These are phyloP conservation scores for Hygrocybe punicea DNA, from an alignment of 768 basidiomycete genomes.

Conservation along the genomic window DNA sequence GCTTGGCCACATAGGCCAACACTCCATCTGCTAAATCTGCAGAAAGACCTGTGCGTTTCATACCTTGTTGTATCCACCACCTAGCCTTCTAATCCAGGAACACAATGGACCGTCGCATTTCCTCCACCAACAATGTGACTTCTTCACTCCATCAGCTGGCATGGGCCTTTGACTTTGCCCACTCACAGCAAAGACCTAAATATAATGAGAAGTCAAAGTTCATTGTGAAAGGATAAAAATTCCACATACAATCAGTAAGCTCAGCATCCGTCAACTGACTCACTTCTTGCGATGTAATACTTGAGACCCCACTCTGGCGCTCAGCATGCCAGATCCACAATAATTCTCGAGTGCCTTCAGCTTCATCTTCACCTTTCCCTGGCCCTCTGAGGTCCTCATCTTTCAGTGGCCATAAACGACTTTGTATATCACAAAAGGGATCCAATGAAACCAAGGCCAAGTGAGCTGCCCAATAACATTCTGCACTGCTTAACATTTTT, in stretches of 20 bases:
- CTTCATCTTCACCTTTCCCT: neutral
- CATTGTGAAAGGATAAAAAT: neutral
- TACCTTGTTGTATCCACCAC: conserved; percentile 2
- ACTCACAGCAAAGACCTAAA: neutral
- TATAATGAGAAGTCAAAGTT: too few species aligned
- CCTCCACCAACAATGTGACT: conserved; percentile 1
- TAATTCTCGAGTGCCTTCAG: conserved; percentile 3
- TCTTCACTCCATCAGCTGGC: conserved; percentile 5
- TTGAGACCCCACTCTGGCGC: neutral
- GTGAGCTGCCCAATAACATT: conserved; percentile 4
- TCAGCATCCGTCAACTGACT: neutral
- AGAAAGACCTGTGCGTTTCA: neutral
- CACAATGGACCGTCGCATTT: conserved; percentile 5
- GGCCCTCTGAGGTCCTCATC: conserved; percentile 5
- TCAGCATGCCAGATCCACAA: conserved; percentile 11
- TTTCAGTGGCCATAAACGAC: neutral
- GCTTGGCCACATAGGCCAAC: conserved; percentile 4
- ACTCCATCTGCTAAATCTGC: conserved; percentile 4
- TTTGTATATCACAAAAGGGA: conserved; percentile 2
- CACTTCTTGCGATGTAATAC: neutral
- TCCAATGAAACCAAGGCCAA: conserved; percentile 1
- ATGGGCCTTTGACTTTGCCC: conserved; percentile 4
- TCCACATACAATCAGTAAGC: neutral
- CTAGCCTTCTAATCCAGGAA: conserved; percentile 3
- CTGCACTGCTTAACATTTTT: neutral